These are phyloP conservation scores for Coelastrella sp. DNA, from an alignment of 139 green algal genomes.

Conservation along the genomic window DNA sequence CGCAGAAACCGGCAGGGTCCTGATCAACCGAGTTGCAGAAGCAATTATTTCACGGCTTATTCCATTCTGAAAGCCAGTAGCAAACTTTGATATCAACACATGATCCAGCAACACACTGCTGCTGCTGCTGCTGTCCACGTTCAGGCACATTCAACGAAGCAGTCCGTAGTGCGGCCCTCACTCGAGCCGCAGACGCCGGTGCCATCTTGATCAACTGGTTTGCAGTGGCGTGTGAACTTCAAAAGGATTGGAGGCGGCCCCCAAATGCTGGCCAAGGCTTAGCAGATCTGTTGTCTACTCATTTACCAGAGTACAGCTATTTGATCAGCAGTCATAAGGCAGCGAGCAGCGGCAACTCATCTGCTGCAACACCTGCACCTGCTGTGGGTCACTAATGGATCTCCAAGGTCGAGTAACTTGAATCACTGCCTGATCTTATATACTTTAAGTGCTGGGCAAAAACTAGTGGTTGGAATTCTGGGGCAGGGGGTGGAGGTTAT, in stretches of 20 bases:
- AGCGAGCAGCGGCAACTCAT: neutral
- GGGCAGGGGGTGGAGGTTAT: too few relatives aligned
- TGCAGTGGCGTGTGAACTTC: slow-evolving; percentile 49
- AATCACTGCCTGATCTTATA: too few relatives aligned
- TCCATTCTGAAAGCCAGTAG: too few relatives aligned
- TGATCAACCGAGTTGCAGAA: too few relatives aligned
- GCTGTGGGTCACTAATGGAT: too few relatives aligned
- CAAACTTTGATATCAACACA: too few relatives aligned
- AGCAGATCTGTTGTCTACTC: slow-evolving; percentile 11
- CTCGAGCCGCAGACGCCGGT: slow-evolving; percentile 11
- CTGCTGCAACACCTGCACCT: too few relatives aligned
- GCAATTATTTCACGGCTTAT: too few relatives aligned
- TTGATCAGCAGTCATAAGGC: slow-evolving; percentile 38
- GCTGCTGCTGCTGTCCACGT: neutral
- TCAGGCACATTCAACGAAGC: slow-evolving; percentile 29
- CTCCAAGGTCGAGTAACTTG: too few relatives aligned
- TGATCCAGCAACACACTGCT: neutral
- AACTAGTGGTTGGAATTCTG: too few relatives aligned
- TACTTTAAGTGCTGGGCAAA: too few relatives aligned
- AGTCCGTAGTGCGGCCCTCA: slow-evolving; percentile 17
- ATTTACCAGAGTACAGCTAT: slow-evolving; percentile 42
- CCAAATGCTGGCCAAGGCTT: slow-evolving; percentile 17
- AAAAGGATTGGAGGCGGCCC: slow-evolving; percentile 36
- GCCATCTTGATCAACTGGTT: slow-evolving; percentile 44
- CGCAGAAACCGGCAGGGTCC: too few relatives aligned